phyloP scores from a whole-genome alignment of 495 filamentous ascomycete genomes.

The Aspergillus indologenus region DNA sequence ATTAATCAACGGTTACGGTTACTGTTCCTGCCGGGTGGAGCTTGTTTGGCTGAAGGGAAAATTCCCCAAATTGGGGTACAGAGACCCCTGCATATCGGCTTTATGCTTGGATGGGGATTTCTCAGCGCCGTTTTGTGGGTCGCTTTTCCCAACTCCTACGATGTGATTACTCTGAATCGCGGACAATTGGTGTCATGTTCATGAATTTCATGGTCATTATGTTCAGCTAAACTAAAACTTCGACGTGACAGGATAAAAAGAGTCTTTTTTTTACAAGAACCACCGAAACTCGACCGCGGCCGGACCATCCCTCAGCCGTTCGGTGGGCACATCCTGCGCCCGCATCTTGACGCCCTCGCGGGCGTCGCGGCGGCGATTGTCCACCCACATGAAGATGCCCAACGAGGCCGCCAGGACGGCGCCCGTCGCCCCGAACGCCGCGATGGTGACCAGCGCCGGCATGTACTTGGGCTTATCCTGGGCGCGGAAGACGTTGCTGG shows the following conservation, averaged over 20 bases:
- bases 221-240: background rate
- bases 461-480: conserved; percentile 71
- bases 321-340: conserved; percentile 66
- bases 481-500: conserved; percentile 69
- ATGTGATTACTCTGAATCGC: no score
- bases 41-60: background rate
- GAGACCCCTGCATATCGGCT: background rate
- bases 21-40: background rate
- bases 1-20: background rate
- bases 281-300: conserved; percentile 63
- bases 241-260: no score
- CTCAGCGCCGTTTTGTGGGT: no score
- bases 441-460: conserved; percentile 70
- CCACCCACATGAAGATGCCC: conserved; percentile 66
- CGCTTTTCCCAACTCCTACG: no score
- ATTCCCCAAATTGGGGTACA: background rate
- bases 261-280: conserved; percentile 48
- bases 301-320: conserved; percentile 65
- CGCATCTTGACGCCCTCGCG: conserved; percentile 57
- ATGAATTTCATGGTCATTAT: no score
- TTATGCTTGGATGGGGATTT: background rate
- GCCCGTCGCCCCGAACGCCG: conserved; percentile 66
- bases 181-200: no score
- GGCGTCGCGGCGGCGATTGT: conserved; percentile 63
- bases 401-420: conserved; percentile 54